phyloP scores from a whole-genome alignment of 352 stramenopile species.

The Phytophthora constricta region DNA sequence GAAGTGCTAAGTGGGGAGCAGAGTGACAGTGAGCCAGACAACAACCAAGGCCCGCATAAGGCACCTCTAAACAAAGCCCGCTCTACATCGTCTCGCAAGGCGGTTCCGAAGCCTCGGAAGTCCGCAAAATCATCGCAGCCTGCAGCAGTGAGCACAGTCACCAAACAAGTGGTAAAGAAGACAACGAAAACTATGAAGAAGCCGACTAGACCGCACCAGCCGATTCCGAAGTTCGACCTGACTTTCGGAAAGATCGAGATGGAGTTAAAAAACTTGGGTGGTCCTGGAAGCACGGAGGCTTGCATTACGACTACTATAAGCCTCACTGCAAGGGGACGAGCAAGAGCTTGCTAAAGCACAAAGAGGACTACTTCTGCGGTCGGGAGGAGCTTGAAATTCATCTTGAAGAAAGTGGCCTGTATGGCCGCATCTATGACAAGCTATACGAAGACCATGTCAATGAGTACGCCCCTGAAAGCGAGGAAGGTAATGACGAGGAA shows the following conservation, averaged over 20 bases:
- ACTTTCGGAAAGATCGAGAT: slow-evolving; percentile 66
- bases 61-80: slow-evolving; percentile 18
- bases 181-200: slow-evolving; percentile 22
- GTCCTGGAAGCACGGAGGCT: slow-evolving; percentile 58
- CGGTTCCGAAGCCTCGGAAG: background rate
- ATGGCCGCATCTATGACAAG: slow-evolving; percentile 50
- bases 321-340: slow-evolving; percentile 50
- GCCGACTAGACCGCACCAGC: slow-evolving; percentile 12
- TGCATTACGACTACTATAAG: slow-evolving; percentile 66
- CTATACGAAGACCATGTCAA: slow-evolving; percentile 49
- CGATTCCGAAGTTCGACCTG: slow-evolving; percentile 65
- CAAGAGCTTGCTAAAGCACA: slow-evolving; percentile 25
- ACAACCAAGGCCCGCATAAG: slow-evolving; percentile 14
- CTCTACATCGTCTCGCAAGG: background rate
- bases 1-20: slow-evolving; percentile 18
- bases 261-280: slow-evolving; percentile 62
- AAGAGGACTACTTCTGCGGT: slow-evolving; percentile 64
- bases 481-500: slow-evolving; percentile 30
- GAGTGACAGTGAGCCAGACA: slow-evolving; percentile 23
- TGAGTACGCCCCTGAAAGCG: slow-evolving; percentile 23
- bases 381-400: slow-evolving; percentile 52
- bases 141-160: slow-evolving; percentile 5
- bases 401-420: slow-evolving; percentile 41
- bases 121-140: background rate
- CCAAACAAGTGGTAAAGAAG: slow-evolving; percentile 10